These are phyloP conservation scores for Haplosporangium gracile DNA, from an alignment of 192 early-diverging fungal species.

Conservation along the genomic window DNA sequence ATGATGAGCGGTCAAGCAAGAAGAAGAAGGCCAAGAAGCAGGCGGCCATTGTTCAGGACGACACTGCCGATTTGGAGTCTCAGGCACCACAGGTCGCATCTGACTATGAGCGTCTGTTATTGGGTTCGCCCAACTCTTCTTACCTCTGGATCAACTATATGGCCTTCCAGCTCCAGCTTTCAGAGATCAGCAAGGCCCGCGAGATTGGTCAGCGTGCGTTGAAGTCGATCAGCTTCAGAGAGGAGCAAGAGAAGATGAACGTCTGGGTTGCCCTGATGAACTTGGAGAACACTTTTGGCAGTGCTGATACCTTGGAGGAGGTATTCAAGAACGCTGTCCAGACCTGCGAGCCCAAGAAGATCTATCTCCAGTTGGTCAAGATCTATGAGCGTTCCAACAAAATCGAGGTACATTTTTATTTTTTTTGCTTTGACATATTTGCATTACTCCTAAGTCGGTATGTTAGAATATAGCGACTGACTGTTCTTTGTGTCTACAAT, in stretches of 20 bases:
- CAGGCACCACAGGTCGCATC: constrained; percentile 80
- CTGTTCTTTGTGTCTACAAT: background rate
- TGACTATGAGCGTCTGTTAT: constrained; percentile 93
- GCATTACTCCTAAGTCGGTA: constrained; percentile 5
- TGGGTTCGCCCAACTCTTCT: constrained; percentile 96
- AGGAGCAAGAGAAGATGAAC: constrained; percentile 97
- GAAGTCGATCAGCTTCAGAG: constrained; percentile 90
- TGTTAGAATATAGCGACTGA: background rate
- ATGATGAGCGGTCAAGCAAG: constrained; percentile 59
- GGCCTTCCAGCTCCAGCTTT: constrained; percentile 96
- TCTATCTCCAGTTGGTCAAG: constrained; percentile 88
- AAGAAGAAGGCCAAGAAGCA: constrained; percentile 63
- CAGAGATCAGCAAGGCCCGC: constrained; percentile 94
- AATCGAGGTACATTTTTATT: constrained; percentile 63
- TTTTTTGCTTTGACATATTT: background rate
- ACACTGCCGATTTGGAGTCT: constrained; percentile 75
- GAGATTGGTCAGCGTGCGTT: constrained; percentile 94
- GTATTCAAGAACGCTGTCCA: constrained; percentile 90
- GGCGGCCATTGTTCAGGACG: constrained; percentile 71
- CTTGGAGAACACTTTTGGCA: constrained; percentile 96
- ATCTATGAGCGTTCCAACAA: constrained; percentile 93
- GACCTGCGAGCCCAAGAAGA: constrained; percentile 90
- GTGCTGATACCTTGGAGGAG: constrained; percentile 78
- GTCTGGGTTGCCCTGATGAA: constrained; percentile 98
- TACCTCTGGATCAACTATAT: constrained; percentile 99